Base-by-base conservation (phyloP, 2,329 filamentous ascomycete species). In the Cercospora nicotianae region DNA sequence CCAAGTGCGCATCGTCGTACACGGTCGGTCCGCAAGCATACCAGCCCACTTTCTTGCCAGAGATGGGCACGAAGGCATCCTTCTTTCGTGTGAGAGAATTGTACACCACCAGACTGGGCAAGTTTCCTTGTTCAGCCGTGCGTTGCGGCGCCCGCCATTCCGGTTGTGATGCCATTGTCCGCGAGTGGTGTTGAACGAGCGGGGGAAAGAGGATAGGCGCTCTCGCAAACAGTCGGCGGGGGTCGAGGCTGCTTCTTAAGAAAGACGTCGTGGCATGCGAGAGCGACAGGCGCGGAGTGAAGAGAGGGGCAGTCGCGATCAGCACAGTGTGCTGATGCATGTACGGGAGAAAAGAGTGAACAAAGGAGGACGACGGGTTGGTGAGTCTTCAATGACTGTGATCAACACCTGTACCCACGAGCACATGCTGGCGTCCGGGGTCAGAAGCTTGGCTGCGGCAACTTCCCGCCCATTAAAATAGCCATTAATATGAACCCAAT, bases 21-120 rank as follows among this genome's bases (percentile, higher is more conserved):
- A 80, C 78, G 1, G 93, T 97, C 67, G 93, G 93, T 18, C 93
- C 93, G 82, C 93, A 97, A 73, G 90, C 91, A 80, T 96, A 96
- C 92, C 93, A 96, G 5, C 88, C 89, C 30, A 96, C 87, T 77
- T 90, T 89, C 74, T 84, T 86, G 36, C 85, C 86, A 28, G 88
- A 86, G 59, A 91, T 85, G 13, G 92, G 91, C 53, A 90, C 82
- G 76, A 96, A 95, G 4, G 89, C 86, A 55, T 90, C 89, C 76
- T 94, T 92, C 10, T 84, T 84, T 69, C 91, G 87, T 10, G 92
- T 91, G 75, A 96, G 83, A 5, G 91, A 93, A 81, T 95, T 96
- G 84, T 90, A 92, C 72, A 96, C 84, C 77, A 88, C 90, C 74
- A 96, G 83, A 59, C 87, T 80, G n/a, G 86, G 84, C 57, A 84